A percentile compares a stretch with the other conserved stretches of the same genome.
phyloP scores from a whole-genome alignment of 495 filamentous ascomycete genomes.

The Xylaria castorea region DNA sequence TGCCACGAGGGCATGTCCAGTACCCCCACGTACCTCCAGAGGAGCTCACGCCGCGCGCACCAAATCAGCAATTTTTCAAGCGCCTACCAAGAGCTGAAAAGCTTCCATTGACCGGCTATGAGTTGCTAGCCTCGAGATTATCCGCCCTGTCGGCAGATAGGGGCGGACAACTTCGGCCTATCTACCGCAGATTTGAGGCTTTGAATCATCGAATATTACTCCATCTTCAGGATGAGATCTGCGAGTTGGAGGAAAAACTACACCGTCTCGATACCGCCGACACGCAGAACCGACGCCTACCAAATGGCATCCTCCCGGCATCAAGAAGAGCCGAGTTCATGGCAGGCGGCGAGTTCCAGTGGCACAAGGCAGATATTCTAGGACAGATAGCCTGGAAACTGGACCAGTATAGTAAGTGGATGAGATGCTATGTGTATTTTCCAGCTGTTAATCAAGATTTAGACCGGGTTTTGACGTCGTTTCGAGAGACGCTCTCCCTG shows the following conservation, averaged over 20 bases:
- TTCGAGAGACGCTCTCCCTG: conserved; percentile 63
- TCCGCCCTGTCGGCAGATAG: conserved; percentile 45
- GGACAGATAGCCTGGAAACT: conserved; percentile 75
- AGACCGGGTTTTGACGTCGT: conserved; percentile 77
- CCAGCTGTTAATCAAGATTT: conserved; percentile 25
- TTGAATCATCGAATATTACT: conserved; percentile 86
- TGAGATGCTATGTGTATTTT: conserved; percentile 16
- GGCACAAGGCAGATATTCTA: conserved; percentile 72
- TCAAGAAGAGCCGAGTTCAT: conserved; percentile 73
- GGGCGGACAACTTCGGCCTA: conserved; percentile 58
- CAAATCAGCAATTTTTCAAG: conserved; percentile 37
- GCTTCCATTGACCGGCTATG: conserved; percentile 65
- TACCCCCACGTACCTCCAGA: conserved; percentile 38
- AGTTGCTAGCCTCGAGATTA: conserved; percentile 68
- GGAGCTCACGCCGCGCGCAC: conserved; percentile 40
- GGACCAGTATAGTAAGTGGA: conserved; percentile 79
- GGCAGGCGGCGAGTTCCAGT: conserved; percentile 71
- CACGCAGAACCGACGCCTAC: conserved; percentile 65
- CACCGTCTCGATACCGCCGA: conserved; percentile 74
- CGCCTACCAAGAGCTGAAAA: conserved; percentile 45
- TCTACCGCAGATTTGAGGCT: conserved; percentile 85
- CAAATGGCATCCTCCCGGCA: conserved; percentile 62
- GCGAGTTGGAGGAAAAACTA: conserved; percentile 78
- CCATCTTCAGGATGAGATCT: conserved; percentile 85
- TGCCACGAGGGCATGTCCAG: conserved; percentile 40